These are phyloP conservation scores for Lomentospora prolificans DNA, from an alignment of 2,329 filamentous ascomycete genomes.

Conservation along the genomic window DNA sequence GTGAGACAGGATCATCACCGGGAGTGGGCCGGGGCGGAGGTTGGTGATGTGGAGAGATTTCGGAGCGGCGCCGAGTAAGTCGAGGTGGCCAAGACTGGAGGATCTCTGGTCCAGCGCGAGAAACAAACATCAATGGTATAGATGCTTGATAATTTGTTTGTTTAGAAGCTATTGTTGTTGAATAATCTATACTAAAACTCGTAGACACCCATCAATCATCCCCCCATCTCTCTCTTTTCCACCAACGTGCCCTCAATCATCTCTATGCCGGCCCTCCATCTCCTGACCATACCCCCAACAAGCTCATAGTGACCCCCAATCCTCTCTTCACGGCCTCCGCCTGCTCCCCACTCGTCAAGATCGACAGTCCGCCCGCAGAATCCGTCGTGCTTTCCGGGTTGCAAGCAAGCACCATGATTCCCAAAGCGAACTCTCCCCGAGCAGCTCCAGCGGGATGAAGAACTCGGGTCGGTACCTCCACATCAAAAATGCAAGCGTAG, in stretches of 20 bases:
- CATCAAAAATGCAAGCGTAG: background rate
- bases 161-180: no score
- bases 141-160: no score
- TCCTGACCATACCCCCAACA: background rate
- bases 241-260: background rate
- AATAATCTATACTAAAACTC: no score
- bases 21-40: no score
- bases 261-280: background rate
- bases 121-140: no score
- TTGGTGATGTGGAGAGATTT: no score
- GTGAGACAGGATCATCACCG: no score
- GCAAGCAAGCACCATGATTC: background rate
- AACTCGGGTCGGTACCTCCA: background rate
- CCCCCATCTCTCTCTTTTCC: background rate
- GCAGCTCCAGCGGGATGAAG: constrained; percentile 3
- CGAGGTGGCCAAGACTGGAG: no score
- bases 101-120: no score
- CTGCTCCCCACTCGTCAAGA: background rate
- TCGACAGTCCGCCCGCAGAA: background rate
- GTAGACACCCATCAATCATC: no score
- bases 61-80: no score
- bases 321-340: background rate
- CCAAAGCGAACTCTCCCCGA: background rate
- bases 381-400: background rate
- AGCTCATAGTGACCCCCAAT: background rate